phyloP scores from a whole-genome alignment of 768 basidiomycete species.

The Tulasnella sp. region DNA sequence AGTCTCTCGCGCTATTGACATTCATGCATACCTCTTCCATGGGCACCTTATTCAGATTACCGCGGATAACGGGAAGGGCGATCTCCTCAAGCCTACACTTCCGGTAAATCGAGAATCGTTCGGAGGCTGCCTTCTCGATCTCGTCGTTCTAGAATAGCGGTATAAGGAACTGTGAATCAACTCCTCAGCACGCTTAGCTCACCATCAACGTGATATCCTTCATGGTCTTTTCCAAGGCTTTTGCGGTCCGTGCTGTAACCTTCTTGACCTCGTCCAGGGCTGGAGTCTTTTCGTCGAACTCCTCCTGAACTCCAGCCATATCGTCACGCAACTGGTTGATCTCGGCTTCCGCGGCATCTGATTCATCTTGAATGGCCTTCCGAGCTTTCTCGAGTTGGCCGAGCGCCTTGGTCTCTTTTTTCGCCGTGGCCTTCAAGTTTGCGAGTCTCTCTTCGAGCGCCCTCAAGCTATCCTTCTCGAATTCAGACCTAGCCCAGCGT shows the following conservation, averaged over 20 bases:
- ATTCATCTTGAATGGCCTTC: slow-evolving; percentile 49
- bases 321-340: slow-evolving; percentile 60
- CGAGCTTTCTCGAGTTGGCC: slow-evolving; percentile 22
- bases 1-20: background rate
- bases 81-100: slow-evolving; percentile 95
- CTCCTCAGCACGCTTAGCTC: slow-evolving; percentile 38
- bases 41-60: slow-evolving; percentile 82
- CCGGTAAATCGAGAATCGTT: slow-evolving; percentile 84
- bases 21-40: slow-evolving; percentile 82
- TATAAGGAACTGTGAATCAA: background rate
- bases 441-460: slow-evolving; percentile 56
- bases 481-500: slow-evolving; percentile 62
- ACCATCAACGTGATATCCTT: slow-evolving; percentile 89
- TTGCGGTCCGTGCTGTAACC: slow-evolving; percentile 67
- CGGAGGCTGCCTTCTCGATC: slow-evolving; percentile 84
- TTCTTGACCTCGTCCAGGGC: slow-evolving; percentile 76
- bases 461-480: slow-evolving; percentile 76
- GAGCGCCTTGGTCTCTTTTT: slow-evolving; percentile 39
- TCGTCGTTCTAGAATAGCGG: slow-evolving; percentile 71
- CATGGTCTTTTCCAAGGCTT: slow-evolving; percentile 78
- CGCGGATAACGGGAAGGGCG: slow-evolving; percentile 71
- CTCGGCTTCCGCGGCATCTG: slow-evolving; percentile 58
- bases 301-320: slow-evolving; percentile 61
- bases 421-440: slow-evolving; percentile 48
- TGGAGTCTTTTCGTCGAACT: slow-evolving; percentile 72